phyloP scores from a whole-genome alignment of 805 yeast genomes.

The Candida sithepensis region DNA sequence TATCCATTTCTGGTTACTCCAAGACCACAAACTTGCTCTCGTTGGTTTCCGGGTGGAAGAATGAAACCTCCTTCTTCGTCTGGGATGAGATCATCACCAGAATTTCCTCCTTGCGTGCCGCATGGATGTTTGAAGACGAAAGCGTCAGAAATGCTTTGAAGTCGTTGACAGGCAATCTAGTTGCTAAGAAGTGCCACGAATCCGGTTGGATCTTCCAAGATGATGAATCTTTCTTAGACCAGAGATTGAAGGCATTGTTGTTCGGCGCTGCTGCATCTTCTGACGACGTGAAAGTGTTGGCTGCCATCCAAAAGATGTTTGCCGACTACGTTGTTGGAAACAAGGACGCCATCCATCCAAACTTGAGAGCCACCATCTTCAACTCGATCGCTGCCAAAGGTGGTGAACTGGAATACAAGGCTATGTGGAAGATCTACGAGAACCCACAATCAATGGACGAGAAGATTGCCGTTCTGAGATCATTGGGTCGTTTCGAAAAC shows the following conservation, averaged over 20 bases:
- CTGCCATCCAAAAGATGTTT: conserved; percentile 27
- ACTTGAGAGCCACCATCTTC: conserved; percentile 42
- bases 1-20: conserved; percentile 45
- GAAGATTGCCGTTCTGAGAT: conserved; percentile 49
- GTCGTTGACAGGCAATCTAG: conserved; percentile 30
- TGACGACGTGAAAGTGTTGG: conserved; percentile 37
- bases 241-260: conserved; percentile 38
- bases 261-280: conserved; percentile 41
- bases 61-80: conserved; percentile 44
- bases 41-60: conserved; percentile 36
- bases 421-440: conserved; percentile 42
- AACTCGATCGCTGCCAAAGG: conserved; percentile 40
- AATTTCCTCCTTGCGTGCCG: conserved; percentile 30
- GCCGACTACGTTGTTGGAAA: conserved; percentile 22
- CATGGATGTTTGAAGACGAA: conserved; percentile 39
- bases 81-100: conserved; percentile 55
- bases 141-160: conserved; percentile 30
- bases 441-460: conserved; percentile 55
- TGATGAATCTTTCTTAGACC: conserved; percentile 49
- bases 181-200: conserved; percentile 33
- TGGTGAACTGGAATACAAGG: conserved; percentile 36
- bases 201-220: conserved; percentile 86
- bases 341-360: conserved; percentile 39
- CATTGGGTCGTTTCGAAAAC: conserved; percentile 49
- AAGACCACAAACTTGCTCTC: conserved; percentile 45